Base-by-base conservation (phyloP, 352 stramenopile genomes). In the Globisporangium mamillatum region DNA sequence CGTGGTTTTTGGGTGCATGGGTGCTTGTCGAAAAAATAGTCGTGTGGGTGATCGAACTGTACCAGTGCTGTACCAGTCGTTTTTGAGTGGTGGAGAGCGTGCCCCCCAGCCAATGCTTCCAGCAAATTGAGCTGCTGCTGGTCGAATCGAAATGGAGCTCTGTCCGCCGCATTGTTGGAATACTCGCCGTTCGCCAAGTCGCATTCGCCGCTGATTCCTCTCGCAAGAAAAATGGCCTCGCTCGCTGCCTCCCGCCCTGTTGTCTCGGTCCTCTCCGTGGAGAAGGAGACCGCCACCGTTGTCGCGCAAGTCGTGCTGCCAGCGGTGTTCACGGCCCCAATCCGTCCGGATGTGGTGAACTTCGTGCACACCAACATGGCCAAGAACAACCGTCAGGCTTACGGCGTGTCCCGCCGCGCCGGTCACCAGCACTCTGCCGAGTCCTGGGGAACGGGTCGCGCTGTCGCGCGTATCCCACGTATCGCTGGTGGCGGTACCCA, bases 331-430 rank as follows among this genome's bases (percentile, higher is more conserved):
- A 98, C 94, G 72, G 96, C 97, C 44, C 98, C 98, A 64, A 98
- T 99, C 81, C 97, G 98, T 77, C 94, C 97, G 62, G 98, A 99
- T 86, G 91, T 99, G 61, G 97, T 99, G 72, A 97, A 98, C 75
- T 99, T 99, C 76, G 98, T 99, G 55, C 97, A 99, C 92, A 99
- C 94, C 52, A 98, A 99, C 91, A 99, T 99, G 88, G 96, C 95
- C 84, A 99, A 99, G 94, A 99, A 99, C 90, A 88, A 98, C 74
- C 95, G 98, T 80, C 98, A 99, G 87, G 93, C 98, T 25, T 99
- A 99, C 88, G 95, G 91, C 76, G 97, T 99, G 54, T 98, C 88
- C 72, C 95, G 97, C 66, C 82, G 89, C 50, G 97, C 98, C 52
- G 97, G 97, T 77, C 97, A 99, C 86, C 86, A 98, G 79, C 95